Percentiles rank a stretch among this genome's conserved stretches.
Conservation (phyloP, 2,329 filamentous ascomycete genomes). For the Fusarium compactum region DNA sequence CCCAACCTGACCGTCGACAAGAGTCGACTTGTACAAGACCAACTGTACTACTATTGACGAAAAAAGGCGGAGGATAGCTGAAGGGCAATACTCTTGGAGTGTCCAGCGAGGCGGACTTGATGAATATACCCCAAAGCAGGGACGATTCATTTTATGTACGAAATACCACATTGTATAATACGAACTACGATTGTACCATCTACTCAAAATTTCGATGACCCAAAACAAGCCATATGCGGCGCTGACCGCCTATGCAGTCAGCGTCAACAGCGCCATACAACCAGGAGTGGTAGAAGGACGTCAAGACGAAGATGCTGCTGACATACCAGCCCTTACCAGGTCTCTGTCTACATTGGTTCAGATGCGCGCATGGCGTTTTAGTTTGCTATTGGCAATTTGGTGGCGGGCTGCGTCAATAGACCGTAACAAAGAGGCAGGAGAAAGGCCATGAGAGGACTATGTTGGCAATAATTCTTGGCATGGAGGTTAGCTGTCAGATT, state of each 20-base stretch:
- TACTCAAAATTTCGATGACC: neutral
- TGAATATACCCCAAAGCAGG: slow-evolving; percentile 3
- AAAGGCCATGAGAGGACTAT: neutral
- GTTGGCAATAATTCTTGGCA: neutral
- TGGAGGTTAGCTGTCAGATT: neutral
- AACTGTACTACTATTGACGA: slow-evolving; percentile 34
- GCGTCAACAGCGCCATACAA: neutral
- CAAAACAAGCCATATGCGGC: neutral
- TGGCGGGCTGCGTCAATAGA: neutral
- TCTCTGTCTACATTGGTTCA: neutral
- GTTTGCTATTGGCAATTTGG: neutral
- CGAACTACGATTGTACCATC: neutral
- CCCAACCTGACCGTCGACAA: neutral
- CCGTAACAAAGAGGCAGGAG: neutral
- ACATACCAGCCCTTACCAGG: neutral
- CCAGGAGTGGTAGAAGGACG: neutral
- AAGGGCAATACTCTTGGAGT: neutral
- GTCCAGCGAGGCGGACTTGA: slow-evolving; percentile 6
- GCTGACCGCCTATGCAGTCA: neutral
- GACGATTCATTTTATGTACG: slow-evolving; percentile 21
- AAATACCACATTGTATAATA: slow-evolving; percentile 24
- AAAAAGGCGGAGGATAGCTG: neutral
- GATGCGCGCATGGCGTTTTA: neutral
- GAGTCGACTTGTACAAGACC: slow-evolving; percentile 26
- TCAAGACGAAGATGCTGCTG: neutral